Evolutionary conservation across 2,329 filamentous ascomycete species (phyloP).

Genomic region (Zymoseptoria ardabiliae): DNA sequence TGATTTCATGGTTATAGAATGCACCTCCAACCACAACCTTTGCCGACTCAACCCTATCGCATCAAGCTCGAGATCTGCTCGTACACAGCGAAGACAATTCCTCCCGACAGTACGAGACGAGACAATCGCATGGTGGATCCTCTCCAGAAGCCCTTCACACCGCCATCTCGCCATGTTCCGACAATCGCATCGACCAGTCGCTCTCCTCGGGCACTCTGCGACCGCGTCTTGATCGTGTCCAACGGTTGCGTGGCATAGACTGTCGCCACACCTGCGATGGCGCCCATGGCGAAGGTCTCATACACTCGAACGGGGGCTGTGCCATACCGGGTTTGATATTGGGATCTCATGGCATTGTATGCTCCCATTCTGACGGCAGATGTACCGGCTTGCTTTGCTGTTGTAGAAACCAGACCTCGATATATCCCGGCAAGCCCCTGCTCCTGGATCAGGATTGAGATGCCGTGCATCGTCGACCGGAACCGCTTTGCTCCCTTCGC

Average conservation of each 20-base stretch:
- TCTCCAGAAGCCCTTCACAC: slow-evolving; percentile 26
- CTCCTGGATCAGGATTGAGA: slow-evolving; percentile 24
- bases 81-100: slow-evolving; percentile 29
- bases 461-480: slow-evolving; percentile 10
- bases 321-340: slow-evolving; percentile 22
- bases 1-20: too few relatives aligned
- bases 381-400: slow-evolving; percentile 43
- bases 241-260: slow-evolving; percentile 40
- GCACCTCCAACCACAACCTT: neutral
- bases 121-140: slow-evolving; percentile 27
- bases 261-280: slow-evolving; percentile 28
- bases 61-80: slow-evolving; percentile 23
- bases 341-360: slow-evolving; percentile 41
- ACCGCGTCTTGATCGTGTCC: slow-evolving; percentile 37
- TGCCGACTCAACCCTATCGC: neutral
- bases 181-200: slow-evolving; percentile 22
- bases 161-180: slow-evolving; percentile 20
- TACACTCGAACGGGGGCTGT: slow-evolving; percentile 20
- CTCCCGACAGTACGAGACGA: slow-evolving; percentile 26
- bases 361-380: slow-evolving; percentile 44
- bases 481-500: slow-evolving; percentile 21
- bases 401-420: slow-evolving; percentile 40
- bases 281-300: slow-evolving; percentile 25
- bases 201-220: slow-evolving; percentile 29
- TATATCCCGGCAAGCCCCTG: slow-evolving; percentile 40